Percentiles rank a stretch among this genome's conserved stretches.
These are phyloP conservation scores for Senna siamea DNA, from an alignment of 306 rosid genomes.

Conservation along the genomic window DNA sequence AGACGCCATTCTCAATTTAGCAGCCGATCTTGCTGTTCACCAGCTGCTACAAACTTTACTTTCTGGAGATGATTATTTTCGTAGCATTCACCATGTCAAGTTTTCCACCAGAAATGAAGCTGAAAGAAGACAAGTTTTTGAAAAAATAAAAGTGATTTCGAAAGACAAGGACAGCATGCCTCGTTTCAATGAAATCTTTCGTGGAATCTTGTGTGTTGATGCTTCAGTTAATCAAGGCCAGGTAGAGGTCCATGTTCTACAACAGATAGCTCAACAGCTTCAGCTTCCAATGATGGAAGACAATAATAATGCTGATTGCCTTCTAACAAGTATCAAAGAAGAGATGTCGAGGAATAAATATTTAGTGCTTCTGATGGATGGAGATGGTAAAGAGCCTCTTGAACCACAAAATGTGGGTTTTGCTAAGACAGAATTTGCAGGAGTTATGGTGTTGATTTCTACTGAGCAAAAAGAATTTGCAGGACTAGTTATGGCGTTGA, in stretches of 20 bases:
- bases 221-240: background rate
- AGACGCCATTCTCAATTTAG: constrained; percentile 13
- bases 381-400: background rate
- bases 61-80: background rate
- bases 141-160: background rate
- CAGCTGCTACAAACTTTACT: background rate
- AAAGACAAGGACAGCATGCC: background rate
- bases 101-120: background rate
- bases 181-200: background rate
- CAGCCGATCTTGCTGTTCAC: constrained; percentile 10
- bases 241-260: background rate
- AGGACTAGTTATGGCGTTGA: too few species aligned
- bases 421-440: background rate
- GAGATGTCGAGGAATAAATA: background rate
- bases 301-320: background rate
- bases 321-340: background rate
- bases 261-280: background rate
- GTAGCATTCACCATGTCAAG: background rate
- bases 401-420: background rate
- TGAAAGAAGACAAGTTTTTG: background rate
- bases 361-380: constrained; percentile 8
- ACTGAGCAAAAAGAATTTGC: background rate
- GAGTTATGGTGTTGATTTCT: background rate
- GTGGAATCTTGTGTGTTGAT: background rate
- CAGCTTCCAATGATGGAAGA: background rate